phyloP scores from a whole-genome alignment of 2,329 filamentous ascomycete species.

The Ceratocystis cacaofunesta region DNA sequence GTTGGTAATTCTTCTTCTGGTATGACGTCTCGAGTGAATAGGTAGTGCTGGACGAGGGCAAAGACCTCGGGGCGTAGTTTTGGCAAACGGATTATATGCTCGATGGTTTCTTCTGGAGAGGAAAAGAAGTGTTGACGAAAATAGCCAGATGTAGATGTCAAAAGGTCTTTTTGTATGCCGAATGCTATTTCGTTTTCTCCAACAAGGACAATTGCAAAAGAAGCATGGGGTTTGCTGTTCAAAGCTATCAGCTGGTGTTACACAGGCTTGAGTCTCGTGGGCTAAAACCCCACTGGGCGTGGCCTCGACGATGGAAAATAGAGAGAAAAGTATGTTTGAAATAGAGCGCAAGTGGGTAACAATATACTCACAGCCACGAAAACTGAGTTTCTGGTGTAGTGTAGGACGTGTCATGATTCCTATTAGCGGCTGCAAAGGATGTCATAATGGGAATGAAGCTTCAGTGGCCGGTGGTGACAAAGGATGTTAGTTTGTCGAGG shows the following conservation, averaged over 20 bases:
- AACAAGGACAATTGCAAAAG: slow-evolving; percentile 40
- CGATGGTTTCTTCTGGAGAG: slow-evolving; percentile 28
- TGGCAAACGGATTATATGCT: slow-evolving; percentile 36
- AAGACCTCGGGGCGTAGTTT: slow-evolving; percentile 36
- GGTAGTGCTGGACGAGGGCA: slow-evolving; percentile 38
- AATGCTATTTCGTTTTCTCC: slow-evolving; percentile 39
- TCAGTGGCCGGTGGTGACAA: background rate
- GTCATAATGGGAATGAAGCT: slow-evolving; percentile 1
- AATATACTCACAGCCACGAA: slow-evolving; percentile 18
- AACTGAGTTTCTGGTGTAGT: slow-evolving; percentile 12
- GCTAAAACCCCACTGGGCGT: too few relatives aligned
- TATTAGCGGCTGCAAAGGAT: slow-evolving; percentile 9
- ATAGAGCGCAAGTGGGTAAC: too few relatives aligned
- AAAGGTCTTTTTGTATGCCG: slow-evolving; percentile 43
- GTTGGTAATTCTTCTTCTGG: slow-evolving; percentile 31
- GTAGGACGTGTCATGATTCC: background rate
- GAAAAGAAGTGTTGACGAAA: slow-evolving; percentile 33
- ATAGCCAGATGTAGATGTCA: slow-evolving; percentile 36
- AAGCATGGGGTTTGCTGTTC: slow-evolving; percentile 37
- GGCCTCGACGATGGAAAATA: too few relatives aligned
- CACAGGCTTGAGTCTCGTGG: background rate
- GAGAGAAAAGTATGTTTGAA: too few relatives aligned
- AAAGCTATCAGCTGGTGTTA: slow-evolving; percentile 13
- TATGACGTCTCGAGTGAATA: slow-evolving; percentile 37
- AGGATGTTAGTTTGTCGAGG: background rate